Conservation (phyloP, 805 yeast species). For the Ogataea chonburiensis region DNA sequence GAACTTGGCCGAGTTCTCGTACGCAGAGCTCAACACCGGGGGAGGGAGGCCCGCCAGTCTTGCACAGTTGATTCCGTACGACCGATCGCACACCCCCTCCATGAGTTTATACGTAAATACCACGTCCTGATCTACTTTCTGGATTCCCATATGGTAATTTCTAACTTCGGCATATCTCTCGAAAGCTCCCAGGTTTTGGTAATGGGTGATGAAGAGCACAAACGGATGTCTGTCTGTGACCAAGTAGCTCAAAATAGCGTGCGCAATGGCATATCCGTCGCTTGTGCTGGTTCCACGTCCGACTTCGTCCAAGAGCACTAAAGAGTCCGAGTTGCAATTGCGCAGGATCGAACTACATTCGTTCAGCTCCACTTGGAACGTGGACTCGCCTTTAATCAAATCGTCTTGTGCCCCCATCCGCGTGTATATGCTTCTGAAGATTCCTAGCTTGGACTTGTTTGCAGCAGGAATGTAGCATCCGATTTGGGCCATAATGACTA, state of each 20-base stretch:
- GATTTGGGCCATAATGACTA: conserved; percentile 70
- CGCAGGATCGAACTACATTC: conserved; percentile 61
- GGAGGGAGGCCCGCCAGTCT: conserved; percentile 62
- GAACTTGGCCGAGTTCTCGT: conserved; percentile 31
- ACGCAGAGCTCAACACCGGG: conserved; percentile 46
- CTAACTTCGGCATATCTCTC: conserved; percentile 43
- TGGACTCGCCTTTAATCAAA: conserved; percentile 70
- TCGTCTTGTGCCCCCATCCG: conserved; percentile 86
- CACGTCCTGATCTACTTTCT: conserved; percentile 28
- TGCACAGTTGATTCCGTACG: conserved; percentile 87
- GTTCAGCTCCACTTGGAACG: conserved; percentile 75
- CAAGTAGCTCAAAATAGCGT: conserved; percentile 64
- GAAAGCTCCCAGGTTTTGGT: conserved; percentile 60
- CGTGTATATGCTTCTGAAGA: conserved; percentile 53
- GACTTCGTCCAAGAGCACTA: conserved; percentile 70
- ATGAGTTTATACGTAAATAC: conserved; percentile 52
- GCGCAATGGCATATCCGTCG: conserved; percentile 84
- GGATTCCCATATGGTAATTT: conserved; percentile 71
- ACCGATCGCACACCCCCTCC: conserved; percentile 53
- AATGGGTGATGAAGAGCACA: conserved; percentile 82
- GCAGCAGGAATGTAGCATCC: conserved; percentile 82
- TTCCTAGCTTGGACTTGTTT: conserved; percentile 44
- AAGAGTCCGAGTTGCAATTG: conserved; percentile 49
- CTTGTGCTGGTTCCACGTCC: conserved; percentile 69
- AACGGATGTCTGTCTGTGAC: conserved; percentile 47